phyloP scores from a whole-genome alignment of 1,139 yeast genomes.

The Suhomyces chickasaworum region DNA sequence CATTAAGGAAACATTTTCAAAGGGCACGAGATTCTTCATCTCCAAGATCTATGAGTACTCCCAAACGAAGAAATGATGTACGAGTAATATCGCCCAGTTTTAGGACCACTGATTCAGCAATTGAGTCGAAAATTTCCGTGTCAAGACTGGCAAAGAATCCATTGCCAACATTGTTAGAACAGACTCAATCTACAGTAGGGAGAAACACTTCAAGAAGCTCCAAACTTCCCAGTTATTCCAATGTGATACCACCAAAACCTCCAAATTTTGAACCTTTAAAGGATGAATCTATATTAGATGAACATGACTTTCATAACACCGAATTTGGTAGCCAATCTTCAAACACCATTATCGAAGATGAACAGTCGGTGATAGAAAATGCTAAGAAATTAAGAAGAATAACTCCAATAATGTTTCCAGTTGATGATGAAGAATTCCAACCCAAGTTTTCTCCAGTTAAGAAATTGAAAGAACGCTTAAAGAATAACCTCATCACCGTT shows the following conservation, averaged over 20 bases:
- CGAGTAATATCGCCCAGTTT: constrained; percentile 9
- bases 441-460: constrained; percentile 39
- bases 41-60: constrained; percentile 9
- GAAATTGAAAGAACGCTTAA: constrained; percentile 29
- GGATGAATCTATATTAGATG: background rate
- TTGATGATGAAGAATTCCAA: constrained; percentile 29
- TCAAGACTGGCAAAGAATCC: background rate
- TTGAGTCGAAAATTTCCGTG: no score
- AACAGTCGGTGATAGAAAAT: constrained; percentile 32
- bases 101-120: no score
- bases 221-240: constrained; percentile 3
- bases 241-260: constrained; percentile 33
- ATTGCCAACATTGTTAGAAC: background rate
- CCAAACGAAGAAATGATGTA: background rate
- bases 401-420: constrained; percentile 44
- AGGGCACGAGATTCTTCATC: constrained; percentile 25
- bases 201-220: background rate
- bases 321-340: constrained; percentile 9
- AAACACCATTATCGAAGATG: constrained; percentile 18
- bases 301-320: background rate
- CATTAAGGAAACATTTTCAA: constrained; percentile 38
- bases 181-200: background rate
- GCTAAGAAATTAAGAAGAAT: constrained; percentile 42
- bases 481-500: constrained; percentile 11
- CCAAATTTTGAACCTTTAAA: constrained; percentile 28